Conservation (phyloP, 2,329 filamentous ascomycete genomes). For the Bipolaris gigantea region DNA sequence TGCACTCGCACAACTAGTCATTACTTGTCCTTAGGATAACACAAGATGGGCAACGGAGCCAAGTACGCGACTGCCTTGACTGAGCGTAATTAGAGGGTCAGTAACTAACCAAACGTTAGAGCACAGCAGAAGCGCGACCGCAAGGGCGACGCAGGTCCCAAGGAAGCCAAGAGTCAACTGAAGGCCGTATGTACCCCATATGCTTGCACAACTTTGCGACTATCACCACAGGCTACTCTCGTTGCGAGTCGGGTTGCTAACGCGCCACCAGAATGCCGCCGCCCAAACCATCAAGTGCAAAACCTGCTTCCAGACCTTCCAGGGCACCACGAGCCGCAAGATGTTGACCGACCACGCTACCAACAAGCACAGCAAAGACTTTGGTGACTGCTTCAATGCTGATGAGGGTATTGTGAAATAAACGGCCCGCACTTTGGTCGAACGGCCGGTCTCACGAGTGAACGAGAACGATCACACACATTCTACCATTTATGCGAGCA, state of each 20-base stretch:
- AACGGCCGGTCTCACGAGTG: conserved; percentile 2
- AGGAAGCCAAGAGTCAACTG: conserved; percentile 42
- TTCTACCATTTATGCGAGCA: conserved; percentile 19
- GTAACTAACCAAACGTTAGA: conserved; percentile 28
- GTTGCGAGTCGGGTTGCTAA: conserved; percentile 3
- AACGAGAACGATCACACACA: conserved; percentile 8
- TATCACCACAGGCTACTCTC: neutral
- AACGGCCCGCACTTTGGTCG: neutral
- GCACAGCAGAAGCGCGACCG: conserved; percentile 46
- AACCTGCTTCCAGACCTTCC: conserved; percentile 76
- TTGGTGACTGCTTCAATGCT: conserved; percentile 67
- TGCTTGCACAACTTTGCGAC: neutral
- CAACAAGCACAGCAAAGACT: conserved; percentile 76
- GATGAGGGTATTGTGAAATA: conserved; percentile 39
- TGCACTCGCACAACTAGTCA: conserved; percentile 15
- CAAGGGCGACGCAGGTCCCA: conserved; percentile 35
- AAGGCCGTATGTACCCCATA: conserved; percentile 33
- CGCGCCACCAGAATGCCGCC: conserved; percentile 62
- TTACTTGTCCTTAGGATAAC: conserved; percentile 20
- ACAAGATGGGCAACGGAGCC: conserved; percentile 44
- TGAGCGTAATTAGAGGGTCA: neutral
- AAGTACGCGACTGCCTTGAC: conserved; percentile 29
- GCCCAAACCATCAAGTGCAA: conserved; percentile 77
- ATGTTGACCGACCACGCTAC: conserved; percentile 71
- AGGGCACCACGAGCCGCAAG: conserved; percentile 73